A percentile compares a stretch with the other conserved stretches of the same genome.
phyloP scores from a whole-genome alignment of 1,139 yeast species.

The Eremothecium sinecaudum region DNA sequence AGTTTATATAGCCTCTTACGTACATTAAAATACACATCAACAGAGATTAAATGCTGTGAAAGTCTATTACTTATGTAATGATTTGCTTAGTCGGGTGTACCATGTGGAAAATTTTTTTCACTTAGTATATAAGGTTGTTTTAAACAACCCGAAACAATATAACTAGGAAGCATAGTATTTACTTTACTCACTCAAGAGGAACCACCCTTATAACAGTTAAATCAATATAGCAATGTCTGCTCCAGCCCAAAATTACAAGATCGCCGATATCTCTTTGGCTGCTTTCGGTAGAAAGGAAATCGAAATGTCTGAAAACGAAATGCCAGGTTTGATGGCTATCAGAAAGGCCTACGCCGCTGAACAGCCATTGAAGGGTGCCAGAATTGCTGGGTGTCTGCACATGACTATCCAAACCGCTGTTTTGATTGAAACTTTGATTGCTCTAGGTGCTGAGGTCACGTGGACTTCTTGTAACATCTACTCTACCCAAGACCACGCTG shows the following conservation, averaged over 20 bases:
- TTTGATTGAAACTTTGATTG: conserved; percentile 92
- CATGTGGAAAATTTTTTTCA: no score
- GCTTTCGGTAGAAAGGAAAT: conserved; percentile 99
- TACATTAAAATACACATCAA: no score
- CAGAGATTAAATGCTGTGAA: no score
- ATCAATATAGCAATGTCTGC: conserved; percentile 42
- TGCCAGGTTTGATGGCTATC: conserved; percentile 99
- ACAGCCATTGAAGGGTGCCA: conserved; percentile 97
- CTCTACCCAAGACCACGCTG: conserved; percentile 99
- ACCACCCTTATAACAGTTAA: no score
- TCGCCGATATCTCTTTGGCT: conserved; percentile 97
- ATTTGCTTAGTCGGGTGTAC: no score
- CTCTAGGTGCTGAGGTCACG: conserved; percentile 99
- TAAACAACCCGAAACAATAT: no score
- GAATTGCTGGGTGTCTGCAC: conserved; percentile 98
- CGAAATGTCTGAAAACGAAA: conserved; percentile 97
- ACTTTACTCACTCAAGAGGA: no score
- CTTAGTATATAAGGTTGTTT: no score
- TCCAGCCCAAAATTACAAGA: conserved; percentile 73
- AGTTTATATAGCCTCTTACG: no score
- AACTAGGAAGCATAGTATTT: no score
- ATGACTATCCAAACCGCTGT: conserved; percentile 99
- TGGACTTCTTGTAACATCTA: conserved; percentile 99
- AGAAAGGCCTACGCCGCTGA: conserved; percentile 84
- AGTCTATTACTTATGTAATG: no score